phyloP scores from a whole-genome alignment of 2,329 filamentous ascomycete species.

The Alternaria brassicae region DNA sequence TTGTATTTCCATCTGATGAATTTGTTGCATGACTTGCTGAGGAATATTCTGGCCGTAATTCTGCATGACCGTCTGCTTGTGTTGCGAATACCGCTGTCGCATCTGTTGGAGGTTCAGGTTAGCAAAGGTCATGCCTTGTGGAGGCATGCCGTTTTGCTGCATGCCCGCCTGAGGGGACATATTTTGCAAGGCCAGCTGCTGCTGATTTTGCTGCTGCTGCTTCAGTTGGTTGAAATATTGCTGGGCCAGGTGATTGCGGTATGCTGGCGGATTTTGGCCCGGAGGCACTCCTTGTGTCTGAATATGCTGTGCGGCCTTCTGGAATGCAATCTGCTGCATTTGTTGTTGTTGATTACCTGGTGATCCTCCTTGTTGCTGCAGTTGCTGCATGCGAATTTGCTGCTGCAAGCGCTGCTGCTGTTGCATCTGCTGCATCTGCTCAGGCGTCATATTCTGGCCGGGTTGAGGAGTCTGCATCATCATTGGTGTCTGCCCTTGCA shows the following conservation, averaged over 20 bases:
- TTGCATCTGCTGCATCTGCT: constrained; percentile 43
- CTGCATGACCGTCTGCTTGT: constrained; percentile 34
- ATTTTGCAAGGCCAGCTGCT: constrained; percentile 36
- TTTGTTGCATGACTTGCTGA: constrained; percentile 32
- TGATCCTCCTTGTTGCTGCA: constrained; percentile 33
- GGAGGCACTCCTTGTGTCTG: constrained; percentile 42
- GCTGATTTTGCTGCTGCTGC: constrained; percentile 39
- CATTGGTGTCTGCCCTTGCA: constrained; percentile 47
- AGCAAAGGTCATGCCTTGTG: constrained; percentile 30
- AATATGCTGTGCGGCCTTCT: constrained; percentile 43
- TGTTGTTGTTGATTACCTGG: constrained; percentile 37
- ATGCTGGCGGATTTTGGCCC: constrained; percentile 36
- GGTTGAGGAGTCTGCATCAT: constrained; percentile 48
- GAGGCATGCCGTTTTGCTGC: constrained; percentile 32
- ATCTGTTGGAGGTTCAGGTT: constrained; percentile 42
- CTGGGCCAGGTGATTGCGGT: constrained; percentile 38
- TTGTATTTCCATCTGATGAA: constrained; percentile 40
- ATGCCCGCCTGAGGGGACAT: constrained; percentile 35
- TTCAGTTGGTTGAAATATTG: constrained; percentile 34
- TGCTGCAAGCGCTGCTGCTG: constrained; percentile 41
- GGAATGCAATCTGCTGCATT: constrained; percentile 41
- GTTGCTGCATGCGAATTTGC: constrained; percentile 41
- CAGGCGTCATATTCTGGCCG: constrained; percentile 44
- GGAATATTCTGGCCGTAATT: constrained; percentile 37
- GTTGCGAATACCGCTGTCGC: constrained; percentile 32